A percentile compares a stretch with the other conserved stretches of the same genome.
These are phyloP conservation scores for Aquilaria sinensis DNA, from an alignment of 345 rosid species.

Conservation along the genomic window DNA sequence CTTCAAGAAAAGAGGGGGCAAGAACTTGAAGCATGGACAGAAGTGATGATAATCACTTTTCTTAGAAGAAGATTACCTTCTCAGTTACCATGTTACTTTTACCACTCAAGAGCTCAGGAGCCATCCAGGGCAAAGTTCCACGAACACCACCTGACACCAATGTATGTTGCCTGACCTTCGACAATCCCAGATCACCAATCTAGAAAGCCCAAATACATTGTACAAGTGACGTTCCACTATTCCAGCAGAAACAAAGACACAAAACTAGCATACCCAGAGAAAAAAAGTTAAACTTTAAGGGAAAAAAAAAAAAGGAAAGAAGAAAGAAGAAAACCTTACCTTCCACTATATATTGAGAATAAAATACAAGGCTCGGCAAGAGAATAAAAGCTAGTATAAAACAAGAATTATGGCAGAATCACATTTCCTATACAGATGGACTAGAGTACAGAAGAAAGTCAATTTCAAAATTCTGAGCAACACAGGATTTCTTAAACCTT, in stretches of 20 bases:
- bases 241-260: not conserved
- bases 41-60: not conserved
- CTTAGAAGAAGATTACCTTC: conserved; percentile 44
- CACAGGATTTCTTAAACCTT: conserved; percentile 6
- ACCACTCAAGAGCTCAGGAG: conserved; percentile 98
- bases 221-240: conserved; percentile 8
- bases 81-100: conserved; percentile 97
- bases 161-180: conserved; percentile 94
- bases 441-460: too few species aligned
- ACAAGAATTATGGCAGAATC: too few species aligned
- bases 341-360: too few species aligned
- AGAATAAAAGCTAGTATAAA: too few species aligned
- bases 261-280: not conserved
- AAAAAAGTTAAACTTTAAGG: not conserved
- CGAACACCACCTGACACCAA: conserved; percentile 98
- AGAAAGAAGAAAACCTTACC: too few species aligned
- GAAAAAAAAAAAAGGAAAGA: not conserved
- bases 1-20: not conserved
- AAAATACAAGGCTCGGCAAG: too few species aligned
- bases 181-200: conserved; percentile 97
- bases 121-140: conserved; percentile 99
- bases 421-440: too few species aligned
- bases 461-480: not conserved
- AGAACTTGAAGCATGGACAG: not conserved
- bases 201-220: conserved; percentile 18